phyloP scores from a whole-genome alignment of 176 grass and related monocot species.

The Oryza meyeriana region DNA sequence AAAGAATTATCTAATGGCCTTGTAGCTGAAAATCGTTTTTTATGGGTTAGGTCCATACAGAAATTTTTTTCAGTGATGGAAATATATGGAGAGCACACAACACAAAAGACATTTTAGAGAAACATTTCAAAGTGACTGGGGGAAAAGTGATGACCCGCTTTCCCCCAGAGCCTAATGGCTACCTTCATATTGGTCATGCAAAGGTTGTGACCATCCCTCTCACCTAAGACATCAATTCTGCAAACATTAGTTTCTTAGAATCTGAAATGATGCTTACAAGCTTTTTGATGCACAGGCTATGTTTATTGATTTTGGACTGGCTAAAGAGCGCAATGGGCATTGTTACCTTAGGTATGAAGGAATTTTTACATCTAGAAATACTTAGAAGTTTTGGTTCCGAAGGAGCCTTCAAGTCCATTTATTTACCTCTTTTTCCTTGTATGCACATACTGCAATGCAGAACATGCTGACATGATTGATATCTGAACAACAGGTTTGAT shows the following conservation, averaged over 20 bases:
- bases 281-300: slow-evolving; percentile 69
- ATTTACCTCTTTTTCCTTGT: background rate
- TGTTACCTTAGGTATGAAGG: slow-evolving; percentile 84
- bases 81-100: slow-evolving; percentile 93
- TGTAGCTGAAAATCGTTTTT: background rate
- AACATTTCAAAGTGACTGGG: slow-evolving; percentile 83
- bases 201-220: slow-evolving; percentile 54
- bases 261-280: slow-evolving; percentile 32
- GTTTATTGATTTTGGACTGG: slow-evolving; percentile 99
- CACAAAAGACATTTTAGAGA: slow-evolving; percentile 72
- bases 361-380: background rate
- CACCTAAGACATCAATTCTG: background rate
- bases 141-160: slow-evolving; percentile 97
- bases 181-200: slow-evolving; percentile 96
- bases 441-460: background rate
- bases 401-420: slow-evolving; percentile 11
- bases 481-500: slow-evolving; percentile 78
- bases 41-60: slow-evolving; percentile 74
- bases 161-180: slow-evolving; percentile 96
- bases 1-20: slow-evolving; percentile 15
- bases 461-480: background rate
- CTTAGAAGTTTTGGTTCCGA: background rate
- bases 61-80: slow-evolving; percentile 89
- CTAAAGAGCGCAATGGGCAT: slow-evolving; percentile 81
- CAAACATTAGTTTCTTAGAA: background rate